Evolutionary conservation across 1,139 yeast genomes (phyloP), one percentile per base, ranked within the genome.

Genomic region (Nematodospora anomalae): DNA sequence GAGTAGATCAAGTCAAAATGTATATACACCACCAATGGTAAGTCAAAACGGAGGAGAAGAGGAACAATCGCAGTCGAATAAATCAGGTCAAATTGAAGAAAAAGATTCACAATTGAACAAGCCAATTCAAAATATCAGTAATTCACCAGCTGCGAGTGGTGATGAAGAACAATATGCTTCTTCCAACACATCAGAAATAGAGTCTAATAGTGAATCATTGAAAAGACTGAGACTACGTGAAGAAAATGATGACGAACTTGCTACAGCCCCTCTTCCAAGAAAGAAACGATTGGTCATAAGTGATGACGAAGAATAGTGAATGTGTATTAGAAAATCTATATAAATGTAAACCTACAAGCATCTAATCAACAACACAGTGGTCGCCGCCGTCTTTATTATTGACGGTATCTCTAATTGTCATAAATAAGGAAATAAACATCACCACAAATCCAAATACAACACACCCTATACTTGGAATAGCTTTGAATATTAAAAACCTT

Each of bases 351-450:
- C 7, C 40, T 18, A 18, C 12, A 25, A 3, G 18, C n/a, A 12
- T 33, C 28, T 52, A 65, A 46, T 61, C 71, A 6, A 54, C 63
- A 9, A 64, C 71, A 50, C 77, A 71, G 37, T 69, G 72, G 21
- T 49, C 55, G 18, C 47, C 50, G 26, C 53, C 62, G 6, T 52
- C 52, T 9, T 16, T 30, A 28, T 33, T 71, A 44, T 5, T 16
- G 7, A 45, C 20, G 7, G 45, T 36, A 12, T 39, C 36, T 15
- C 26, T 28, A 14, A 88, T 65, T 9, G 95, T 86, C 69, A 85
- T 88, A 14, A 72, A 62, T 0, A 95, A 82, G 23, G 96, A 85
- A 12, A 88, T 65, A 24, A 85, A 48, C 95, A 90, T 85, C 7
- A 90, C 86, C 6, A 74, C 45, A 25, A 80, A 59, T 0, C 97